Evolutionary conservation across 768 basidiomycete genomes (phyloP).

Genomic region (Pisolithus sp.): DNA sequence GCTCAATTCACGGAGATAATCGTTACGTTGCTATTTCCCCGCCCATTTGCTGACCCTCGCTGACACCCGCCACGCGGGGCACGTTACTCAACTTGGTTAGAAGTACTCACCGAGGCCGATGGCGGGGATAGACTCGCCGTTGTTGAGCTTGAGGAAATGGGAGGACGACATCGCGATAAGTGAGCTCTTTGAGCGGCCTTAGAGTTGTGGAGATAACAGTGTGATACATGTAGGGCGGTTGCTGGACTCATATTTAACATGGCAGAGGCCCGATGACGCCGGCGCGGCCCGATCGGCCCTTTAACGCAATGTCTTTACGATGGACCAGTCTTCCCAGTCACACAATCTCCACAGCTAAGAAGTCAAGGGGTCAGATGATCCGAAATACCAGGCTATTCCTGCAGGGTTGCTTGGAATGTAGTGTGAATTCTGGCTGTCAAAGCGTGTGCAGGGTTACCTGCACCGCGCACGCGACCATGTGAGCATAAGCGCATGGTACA

Average conservation of each 20-base stretch:
- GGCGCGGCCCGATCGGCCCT: neutral
- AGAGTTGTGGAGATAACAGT: neutral
- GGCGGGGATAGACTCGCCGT: constrained; percentile 47
- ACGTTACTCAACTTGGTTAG: constrained; percentile 14
- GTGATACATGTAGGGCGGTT: neutral
- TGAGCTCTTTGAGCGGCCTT: neutral
- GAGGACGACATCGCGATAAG: constrained; percentile 29
- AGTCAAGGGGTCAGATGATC: too few species aligned
- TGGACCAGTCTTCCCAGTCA: too few species aligned
- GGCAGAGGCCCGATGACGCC: neutral
- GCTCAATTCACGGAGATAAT: neutral
- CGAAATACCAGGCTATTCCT: neutral
- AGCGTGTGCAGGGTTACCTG: constrained; percentile 13
- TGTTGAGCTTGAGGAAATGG: constrained; percentile 56
- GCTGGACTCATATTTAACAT: neutral
- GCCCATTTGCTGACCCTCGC: neutral
- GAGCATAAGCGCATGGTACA: constrained; percentile 38
- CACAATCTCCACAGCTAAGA: too few species aligned
- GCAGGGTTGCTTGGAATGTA: neutral
- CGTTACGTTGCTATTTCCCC: neutral
- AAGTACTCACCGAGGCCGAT: constrained; percentile 49
- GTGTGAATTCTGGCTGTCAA: constrained; percentile 19
- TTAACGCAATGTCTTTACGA: neutral
- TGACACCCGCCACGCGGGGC: neutral
- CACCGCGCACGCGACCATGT: constrained; percentile 30